phyloP scores from a whole-genome alignment of 225 moss, liverwort and hornwort genomes.

The Pleurozium schreberi region DNA sequence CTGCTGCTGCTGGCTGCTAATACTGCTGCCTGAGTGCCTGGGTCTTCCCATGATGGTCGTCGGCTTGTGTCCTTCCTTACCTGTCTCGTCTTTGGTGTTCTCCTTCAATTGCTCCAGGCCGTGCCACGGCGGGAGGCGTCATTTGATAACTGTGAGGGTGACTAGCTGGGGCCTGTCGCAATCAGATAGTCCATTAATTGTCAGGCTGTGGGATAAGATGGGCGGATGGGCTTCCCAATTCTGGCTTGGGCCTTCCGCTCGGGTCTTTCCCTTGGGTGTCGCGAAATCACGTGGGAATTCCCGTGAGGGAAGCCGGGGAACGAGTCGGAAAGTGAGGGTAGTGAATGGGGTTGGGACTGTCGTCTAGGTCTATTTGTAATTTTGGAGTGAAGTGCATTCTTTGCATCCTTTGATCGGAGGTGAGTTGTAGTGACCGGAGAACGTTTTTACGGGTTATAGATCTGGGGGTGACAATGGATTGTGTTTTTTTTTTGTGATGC shows the following conservation, averaged over 20 bases:
- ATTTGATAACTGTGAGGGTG: background rate
- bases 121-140: background rate
- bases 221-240: background rate
- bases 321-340: background rate
- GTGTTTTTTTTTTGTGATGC: background rate
- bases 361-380: background rate
- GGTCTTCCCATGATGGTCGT: conserved; percentile 8
- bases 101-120: background rate
- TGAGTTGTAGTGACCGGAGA: too few relatives aligned
- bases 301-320: background rate
- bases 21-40: background rate
- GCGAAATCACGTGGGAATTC: background rate
- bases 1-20: background rate
- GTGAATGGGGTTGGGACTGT: background rate
- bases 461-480: background rate
- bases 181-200: background rate
- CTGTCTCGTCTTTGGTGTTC: background rate
- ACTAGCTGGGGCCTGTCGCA: background rate
- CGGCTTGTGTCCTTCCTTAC: conserved; percentile 1
- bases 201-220: background rate
- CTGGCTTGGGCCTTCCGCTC: background rate
- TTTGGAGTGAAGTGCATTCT: background rate
- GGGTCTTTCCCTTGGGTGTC: background rate
- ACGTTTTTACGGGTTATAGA: background rate
- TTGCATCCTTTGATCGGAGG: background rate